Evolutionary conservation across 1,139 yeast genomes (phyloP).

Genomic region (Candida gigantensis): DNA sequence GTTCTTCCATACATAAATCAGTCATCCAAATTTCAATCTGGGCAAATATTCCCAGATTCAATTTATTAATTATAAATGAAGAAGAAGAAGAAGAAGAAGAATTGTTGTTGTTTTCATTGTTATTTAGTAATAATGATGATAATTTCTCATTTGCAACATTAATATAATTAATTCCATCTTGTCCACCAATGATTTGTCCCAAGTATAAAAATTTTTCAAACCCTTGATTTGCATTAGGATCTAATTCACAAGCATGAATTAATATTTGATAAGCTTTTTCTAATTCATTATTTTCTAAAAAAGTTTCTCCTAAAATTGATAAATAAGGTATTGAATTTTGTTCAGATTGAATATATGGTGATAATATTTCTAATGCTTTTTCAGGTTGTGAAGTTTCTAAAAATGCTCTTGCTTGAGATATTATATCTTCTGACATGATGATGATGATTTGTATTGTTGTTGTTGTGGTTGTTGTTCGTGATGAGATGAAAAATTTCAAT

Average conservation of each 20-base stretch:
- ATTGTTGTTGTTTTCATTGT: conserved; percentile 26
- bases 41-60: conserved; percentile 78
- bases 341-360: conserved; percentile 29
- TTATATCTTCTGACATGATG: conserved; percentile 14
- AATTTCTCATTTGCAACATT: conserved; percentile 63
- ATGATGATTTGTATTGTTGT: background rate
- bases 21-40: conserved; percentile 99
- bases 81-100: conserved; percentile 28
- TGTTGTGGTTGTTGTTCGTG: conserved; percentile 4
- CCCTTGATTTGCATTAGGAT: conserved; percentile 64
- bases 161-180: conserved; percentile 67
- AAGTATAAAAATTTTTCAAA: conserved; percentile 82
- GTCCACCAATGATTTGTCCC: conserved; percentile 89
- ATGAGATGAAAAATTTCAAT: conserved; percentile 4
- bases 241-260: conserved; percentile 64
- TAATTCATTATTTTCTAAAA: conserved; percentile 75
- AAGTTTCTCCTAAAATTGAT: conserved; percentile 65
- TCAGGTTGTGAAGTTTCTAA: conserved; percentile 43
- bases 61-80: conserved; percentile 48
- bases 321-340: conserved; percentile 34
- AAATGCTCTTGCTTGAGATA: conserved; percentile 30
- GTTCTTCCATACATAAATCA: conserved; percentile 90
- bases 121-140: conserved; percentile 37
- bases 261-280: conserved; percentile 74
- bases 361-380: conserved; percentile 38